Base-by-base conservation (phyloP, 2,329 filamentous ascomycete species). In the Microdochium bolleyi region DNA sequence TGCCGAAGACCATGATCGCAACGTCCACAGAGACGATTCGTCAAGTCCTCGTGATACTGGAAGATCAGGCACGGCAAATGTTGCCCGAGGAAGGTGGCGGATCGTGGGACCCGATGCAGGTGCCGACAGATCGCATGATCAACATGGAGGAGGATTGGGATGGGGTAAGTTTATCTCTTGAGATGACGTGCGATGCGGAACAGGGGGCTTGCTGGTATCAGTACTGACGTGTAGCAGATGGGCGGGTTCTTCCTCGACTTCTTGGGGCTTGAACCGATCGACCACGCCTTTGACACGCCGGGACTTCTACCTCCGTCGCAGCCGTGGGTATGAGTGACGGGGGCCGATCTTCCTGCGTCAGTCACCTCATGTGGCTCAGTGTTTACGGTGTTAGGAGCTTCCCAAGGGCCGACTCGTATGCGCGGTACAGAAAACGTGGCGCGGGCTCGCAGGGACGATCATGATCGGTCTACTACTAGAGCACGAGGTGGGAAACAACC, bases 1-100 rank as follows among this genome's bases (percentile, higher is more conserved):
- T 74, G 1, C 50, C 67, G 0, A 41, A 57, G 2, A 30, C 63
- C 0, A 57, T 78, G 2, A 41, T 76, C 1, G 7, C 9, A 2
- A 22, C 41, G 19, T 10, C 41, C 41, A 46, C n/a, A 10, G n/a
- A 19, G n/a, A 19, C 19, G 21, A 24, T 46, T 19, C 41, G 21
- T 7, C 21, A 10, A 3, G 41, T 16, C 4, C 19, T 46, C 3
- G 16, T 8, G 7, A 46, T 46, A 10, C 19, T 46, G n/a, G 41
- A 46, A 46, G 41, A 46, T 4, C 41, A 46, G 21, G 19, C 19
- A 3, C 41, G 19, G 19, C n/a, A 22, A 13, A 16, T 46, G 3
- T 24, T 24, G 41, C 41, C n/a, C 7, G n/a, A 7, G 19, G 14
- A 21, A 24, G 41, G 9, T 7, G 19, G 22, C 22, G 13, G 8